phyloP scores from a whole-genome alignment of 495 filamentous ascomycete species.

The Lophiotrema nucula region DNA sequence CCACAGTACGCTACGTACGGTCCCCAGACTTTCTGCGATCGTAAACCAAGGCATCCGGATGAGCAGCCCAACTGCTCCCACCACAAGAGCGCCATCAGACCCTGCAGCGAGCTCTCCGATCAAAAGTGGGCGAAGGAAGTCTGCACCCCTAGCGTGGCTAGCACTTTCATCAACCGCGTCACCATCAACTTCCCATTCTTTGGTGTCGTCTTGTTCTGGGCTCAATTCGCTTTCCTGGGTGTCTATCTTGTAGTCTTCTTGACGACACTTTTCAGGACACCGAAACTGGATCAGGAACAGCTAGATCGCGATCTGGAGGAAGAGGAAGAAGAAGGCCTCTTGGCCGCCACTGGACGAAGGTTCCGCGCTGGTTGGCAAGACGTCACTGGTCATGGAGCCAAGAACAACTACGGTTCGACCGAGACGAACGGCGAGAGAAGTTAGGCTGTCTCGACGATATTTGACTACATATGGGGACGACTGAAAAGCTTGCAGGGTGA shows the following conservation, averaged over 20 bases:
- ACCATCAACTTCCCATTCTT: slow-evolving; percentile 97
- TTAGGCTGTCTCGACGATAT: too few species aligned
- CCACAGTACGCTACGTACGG: slow-evolving; percentile 95
- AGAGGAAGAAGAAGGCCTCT: slow-evolving; percentile 90
- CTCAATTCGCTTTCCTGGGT: slow-evolving; percentile 85
- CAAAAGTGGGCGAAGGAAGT: slow-evolving; percentile 64
- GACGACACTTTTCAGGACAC: slow-evolving; percentile 74
- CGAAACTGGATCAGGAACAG: slow-evolving; percentile 68
- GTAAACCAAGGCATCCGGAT: slow-evolving; percentile 52
- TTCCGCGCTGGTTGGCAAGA: slow-evolving; percentile 88
- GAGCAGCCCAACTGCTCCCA: slow-evolving; percentile 76
- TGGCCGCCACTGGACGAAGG: slow-evolving; percentile 75
- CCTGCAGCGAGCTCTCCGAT: slow-evolving; percentile 72
- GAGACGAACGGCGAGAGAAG: slow-evolving; percentile 24
- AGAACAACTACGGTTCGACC: slow-evolving; percentile 28
- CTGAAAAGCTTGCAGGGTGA: too few species aligned
- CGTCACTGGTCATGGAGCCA: slow-evolving; percentile 59
- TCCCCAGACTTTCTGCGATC: slow-evolving; percentile 88
- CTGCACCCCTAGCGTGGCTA: slow-evolving; percentile 86
- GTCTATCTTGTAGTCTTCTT: slow-evolving; percentile 77
- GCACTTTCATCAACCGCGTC: slow-evolving; percentile 88
- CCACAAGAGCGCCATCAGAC: slow-evolving; percentile 66
- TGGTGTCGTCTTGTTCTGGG: slow-evolving; percentile 91
- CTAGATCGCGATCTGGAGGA: slow-evolving; percentile 85
- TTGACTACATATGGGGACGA: too few species aligned